phyloP scores from a whole-genome alignment of 148 eudicot genomes.

The Persicaria tinctoria region DNA sequence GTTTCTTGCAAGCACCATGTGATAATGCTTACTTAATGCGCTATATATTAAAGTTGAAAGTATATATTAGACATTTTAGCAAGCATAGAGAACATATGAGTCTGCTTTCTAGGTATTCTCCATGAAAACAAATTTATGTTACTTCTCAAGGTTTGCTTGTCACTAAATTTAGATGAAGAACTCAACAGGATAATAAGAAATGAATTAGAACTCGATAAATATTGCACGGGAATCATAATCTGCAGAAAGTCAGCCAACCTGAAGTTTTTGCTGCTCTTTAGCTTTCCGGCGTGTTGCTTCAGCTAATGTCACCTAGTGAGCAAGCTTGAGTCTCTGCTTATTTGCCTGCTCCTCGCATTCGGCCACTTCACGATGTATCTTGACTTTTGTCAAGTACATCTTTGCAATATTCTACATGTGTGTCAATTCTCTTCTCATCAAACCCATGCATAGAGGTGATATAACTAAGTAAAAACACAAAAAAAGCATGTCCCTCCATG shows the following conservation, averaged over 20 bases:
- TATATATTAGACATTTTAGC: no score
- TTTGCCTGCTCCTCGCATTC: constrained; percentile 86
- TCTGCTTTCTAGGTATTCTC: no score
- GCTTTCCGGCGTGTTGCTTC: constrained; percentile 90
- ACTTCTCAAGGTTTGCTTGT: no score
- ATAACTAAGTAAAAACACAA: constrained; percentile 75
- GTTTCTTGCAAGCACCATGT: no score
- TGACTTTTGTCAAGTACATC: constrained; percentile 76
- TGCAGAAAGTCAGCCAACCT: constrained; percentile 36
- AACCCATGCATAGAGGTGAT: constrained; percentile 73
- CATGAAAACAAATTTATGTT: no score
- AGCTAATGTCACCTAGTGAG: constrained; percentile 75
- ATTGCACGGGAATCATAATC: constrained; percentile 9
- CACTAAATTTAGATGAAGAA: no score
- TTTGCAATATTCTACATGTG: constrained; percentile 93
- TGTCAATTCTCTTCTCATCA: constrained; percentile 95
- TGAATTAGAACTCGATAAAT: no score
- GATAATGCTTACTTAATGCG: no score
- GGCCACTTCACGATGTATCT: constrained; percentile 79
- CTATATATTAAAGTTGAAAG: no score
- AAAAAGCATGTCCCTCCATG: constrained; percentile 78
- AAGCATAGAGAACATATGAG: no score
- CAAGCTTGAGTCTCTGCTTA: constrained; percentile 69
- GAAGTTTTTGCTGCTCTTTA: constrained; percentile 79
- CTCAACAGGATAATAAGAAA: no score